Percentiles rank a stretch among this genome's conserved stretches.
Evolutionary conservation across 1,139 yeast species (phyloP).

Genomic region (Ogataea hybrid): DNA sequence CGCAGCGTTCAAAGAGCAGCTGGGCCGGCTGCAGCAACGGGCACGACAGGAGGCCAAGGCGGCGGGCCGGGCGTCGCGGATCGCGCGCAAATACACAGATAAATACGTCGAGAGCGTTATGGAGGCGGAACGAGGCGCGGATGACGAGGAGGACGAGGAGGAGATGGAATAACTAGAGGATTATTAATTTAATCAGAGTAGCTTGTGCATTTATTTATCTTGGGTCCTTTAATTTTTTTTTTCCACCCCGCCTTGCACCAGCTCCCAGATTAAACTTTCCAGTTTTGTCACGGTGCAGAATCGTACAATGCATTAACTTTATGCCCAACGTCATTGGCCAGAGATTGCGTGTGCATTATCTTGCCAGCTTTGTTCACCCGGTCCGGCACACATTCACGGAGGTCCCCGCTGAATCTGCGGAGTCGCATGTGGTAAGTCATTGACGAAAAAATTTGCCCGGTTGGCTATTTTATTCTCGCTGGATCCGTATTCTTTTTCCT

Average conservation of each 20-base stretch:
- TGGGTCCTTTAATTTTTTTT: no score
- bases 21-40: conserved; percentile 48
- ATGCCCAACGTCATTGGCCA: conserved; percentile 12
- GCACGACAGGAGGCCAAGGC: conserved; percentile 59
- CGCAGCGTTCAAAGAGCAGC: conserved; percentile 58
- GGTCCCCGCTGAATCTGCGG: conserved; percentile 5
- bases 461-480: conserved; percentile 1
- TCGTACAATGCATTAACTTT: conserved; percentile 2
- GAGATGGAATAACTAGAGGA: conserved; percentile 15
- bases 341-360: conserved; percentile 11
- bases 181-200: no score
- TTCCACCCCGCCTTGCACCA: conserved; percentile 3
- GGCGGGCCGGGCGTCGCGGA: conserved; percentile 63
- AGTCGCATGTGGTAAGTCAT: conserved; percentile 4
- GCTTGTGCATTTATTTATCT: no score
- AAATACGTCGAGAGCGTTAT: conserved; percentile 52
- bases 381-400: conserved; percentile 2
- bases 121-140: conserved; percentile 58
- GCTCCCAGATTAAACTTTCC: conserved; percentile 2
- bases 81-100: conserved; percentile 65
- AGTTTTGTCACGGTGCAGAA: conserved; percentile 2
- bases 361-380: conserved; percentile 7
- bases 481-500: conserved; percentile 3
- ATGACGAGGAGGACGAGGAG: conserved; percentile 49
- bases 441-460: conserved; percentile 7